Evolutionary conservation across 192 early-diverging fungal species (phyloP).

Genomic region (Umbelopsis vinacea): DNA sequence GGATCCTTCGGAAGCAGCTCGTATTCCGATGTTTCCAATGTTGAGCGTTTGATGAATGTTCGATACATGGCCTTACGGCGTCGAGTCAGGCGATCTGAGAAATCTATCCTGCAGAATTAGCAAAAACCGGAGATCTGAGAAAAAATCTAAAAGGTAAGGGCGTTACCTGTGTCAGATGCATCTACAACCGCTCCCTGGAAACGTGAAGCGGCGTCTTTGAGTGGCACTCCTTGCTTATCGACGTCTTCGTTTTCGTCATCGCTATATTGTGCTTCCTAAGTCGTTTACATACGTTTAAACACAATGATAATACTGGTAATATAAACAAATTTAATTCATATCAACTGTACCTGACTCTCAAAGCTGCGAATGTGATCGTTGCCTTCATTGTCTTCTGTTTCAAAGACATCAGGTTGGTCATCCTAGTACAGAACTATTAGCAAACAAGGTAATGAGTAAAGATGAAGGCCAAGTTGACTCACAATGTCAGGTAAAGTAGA

Average conservation of each 20-base stretch:
- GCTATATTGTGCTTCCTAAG: conserved; percentile 25
- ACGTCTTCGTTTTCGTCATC: conserved; percentile 69
- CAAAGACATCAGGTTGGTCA: conserved; percentile 85
- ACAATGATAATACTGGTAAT: background rate
- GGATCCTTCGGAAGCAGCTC: conserved; percentile 58
- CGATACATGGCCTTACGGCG: conserved; percentile 67
- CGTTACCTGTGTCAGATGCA: conserved; percentile 55
- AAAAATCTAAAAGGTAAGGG: background rate
- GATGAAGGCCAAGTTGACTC: conserved; percentile 24
- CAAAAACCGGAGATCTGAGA: background rate
- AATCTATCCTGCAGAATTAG: conserved; percentile 43
- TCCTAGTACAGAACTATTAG: conserved; percentile 44
- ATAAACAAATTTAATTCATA: too few relatives aligned
- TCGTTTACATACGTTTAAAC: background rate
- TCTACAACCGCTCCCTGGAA: conserved; percentile 62
- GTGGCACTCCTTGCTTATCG: conserved; percentile 53
- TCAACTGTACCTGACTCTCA: conserved; percentile 37
- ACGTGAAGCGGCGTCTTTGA: conserved; percentile 56
- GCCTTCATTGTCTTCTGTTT: conserved; percentile 66
- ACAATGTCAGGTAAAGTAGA: conserved; percentile 81
- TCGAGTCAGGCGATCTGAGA: conserved; percentile 58
- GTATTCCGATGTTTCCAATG: conserved; percentile 55
- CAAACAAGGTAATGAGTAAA: background rate
- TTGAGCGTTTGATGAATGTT: conserved; percentile 52
- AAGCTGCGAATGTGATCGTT: conserved; percentile 21